Evolutionary conservation across 2,329 filamentous ascomycete species (phyloP).

Genomic region (Lachnellula cervina): DNA sequence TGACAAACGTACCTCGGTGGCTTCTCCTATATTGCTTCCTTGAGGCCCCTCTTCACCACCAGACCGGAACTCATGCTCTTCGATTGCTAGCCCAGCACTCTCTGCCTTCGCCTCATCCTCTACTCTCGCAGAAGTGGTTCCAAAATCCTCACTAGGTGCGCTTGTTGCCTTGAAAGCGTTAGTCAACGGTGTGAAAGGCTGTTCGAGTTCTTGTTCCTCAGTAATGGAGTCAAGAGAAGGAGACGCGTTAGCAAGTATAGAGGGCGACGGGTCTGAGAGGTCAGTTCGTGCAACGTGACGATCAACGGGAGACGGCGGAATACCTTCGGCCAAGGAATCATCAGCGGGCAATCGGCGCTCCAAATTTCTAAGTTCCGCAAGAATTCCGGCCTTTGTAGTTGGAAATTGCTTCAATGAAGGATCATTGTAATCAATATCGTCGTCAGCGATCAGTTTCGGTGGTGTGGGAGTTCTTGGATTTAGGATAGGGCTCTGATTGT

Average conservation of each 20-base stretch:
- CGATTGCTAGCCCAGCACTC: not conserved
- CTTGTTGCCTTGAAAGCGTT: not conserved
- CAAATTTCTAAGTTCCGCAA: slow-evolving; percentile 21
- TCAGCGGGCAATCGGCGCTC: slow-evolving; percentile 24
- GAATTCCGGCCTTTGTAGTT: slow-evolving; percentile 23
- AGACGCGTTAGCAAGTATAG: slow-evolving; percentile 14
- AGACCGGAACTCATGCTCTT: not conserved
- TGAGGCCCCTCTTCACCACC: not conserved
- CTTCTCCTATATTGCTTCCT: not conserved
- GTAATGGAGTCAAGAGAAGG: slow-evolving; percentile 23
- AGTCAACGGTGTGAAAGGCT: slow-evolving; percentile 4
- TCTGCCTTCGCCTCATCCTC: not conserved
- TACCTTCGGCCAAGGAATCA: slow-evolving; percentile 15
- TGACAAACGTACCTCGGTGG: not conserved
- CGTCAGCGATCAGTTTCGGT: slow-evolving; percentile 4
- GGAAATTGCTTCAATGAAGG: slow-evolving; percentile 27
- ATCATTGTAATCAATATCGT: slow-evolving; percentile 25
- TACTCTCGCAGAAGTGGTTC: not conserved
- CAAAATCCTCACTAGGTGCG: not conserved
- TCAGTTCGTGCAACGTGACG: slow-evolving; percentile 3
- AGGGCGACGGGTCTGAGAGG: slow-evolving; percentile 9
- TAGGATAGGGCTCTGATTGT: not conserved
- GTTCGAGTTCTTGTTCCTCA: slow-evolving; percentile 22
- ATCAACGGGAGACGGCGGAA: slow-evolving; percentile 19
- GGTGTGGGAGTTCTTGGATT: slow-evolving; percentile 5